Conservation (phyloP, 129 eudicot genomes). For the Pseudognaphalium luteoalbum region DNA sequence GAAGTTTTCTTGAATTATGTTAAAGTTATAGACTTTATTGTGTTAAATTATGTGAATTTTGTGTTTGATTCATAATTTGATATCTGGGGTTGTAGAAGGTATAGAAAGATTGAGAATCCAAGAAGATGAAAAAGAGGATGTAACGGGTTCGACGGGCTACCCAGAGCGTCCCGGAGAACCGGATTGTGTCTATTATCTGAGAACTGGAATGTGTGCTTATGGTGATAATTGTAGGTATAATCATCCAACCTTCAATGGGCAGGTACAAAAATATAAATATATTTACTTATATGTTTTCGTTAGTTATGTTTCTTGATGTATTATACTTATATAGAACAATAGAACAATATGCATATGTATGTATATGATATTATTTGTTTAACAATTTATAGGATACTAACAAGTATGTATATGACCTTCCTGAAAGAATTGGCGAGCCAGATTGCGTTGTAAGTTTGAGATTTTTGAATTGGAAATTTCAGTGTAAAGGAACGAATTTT, state of each 20-base stretch:
- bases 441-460: constrained; percentile 67
- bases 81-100: constrained; percentile 37
- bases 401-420: constrained; percentile 44
- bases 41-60: background rate
- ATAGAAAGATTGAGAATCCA: constrained; percentile 43
- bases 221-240: constrained; percentile 72
- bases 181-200: constrained; percentile 63
- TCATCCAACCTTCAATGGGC: constrained; percentile 55
- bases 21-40: background rate
- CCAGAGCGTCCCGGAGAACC: constrained; percentile 91
- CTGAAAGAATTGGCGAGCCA: constrained; percentile 75
- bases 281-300: background rate
- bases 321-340: background rate
- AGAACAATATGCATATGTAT: background rate
- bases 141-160: constrained; percentile 29
- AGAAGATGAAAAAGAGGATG: constrained; percentile 35
- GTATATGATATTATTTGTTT: background rate
- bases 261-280: constrained; percentile 32
- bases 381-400: constrained; percentile 32
- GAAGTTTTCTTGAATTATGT: background rate
- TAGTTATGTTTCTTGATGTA: background rate
- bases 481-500: background rate
- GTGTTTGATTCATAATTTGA: background rate
- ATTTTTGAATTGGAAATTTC: background rate
- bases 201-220: constrained; percentile 75